Conservation (phyloP, 495 filamentous ascomycete genomes). For the Mytilinidion resinicola region DNA sequence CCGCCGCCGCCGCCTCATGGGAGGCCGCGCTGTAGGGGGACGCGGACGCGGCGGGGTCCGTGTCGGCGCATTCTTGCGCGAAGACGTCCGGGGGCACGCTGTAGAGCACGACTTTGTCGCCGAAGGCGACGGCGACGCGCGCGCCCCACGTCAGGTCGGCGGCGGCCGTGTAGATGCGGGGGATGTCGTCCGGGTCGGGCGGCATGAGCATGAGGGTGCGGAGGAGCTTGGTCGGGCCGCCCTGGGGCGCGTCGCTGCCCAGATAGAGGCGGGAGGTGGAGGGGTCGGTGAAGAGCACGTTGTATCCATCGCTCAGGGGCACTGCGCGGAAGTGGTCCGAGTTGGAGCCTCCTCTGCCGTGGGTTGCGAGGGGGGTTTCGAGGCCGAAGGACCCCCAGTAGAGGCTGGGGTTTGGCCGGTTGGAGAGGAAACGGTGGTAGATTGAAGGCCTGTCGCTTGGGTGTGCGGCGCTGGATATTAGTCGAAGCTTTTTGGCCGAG, state of each 20-base stretch:
- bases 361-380: constrained; percentile 3
- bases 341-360: constrained; percentile 20
- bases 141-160: constrained; percentile 56
- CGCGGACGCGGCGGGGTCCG: constrained; percentile 18
- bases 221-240: constrained; percentile 46
- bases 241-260: constrained; percentile 59
- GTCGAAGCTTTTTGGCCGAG: constrained; percentile 50
- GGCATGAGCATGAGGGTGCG: constrained; percentile 44
- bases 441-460: constrained; percentile 19
- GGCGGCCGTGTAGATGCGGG: constrained; percentile 50
- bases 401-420: constrained; percentile 10
- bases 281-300: constrained; percentile 66
- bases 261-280: constrained; percentile 54
- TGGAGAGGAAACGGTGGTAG: constrained; percentile 13
- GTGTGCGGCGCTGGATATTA: constrained; percentile 62
- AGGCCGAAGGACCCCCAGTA: constrained; percentile 18
- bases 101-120: constrained; percentile 52
- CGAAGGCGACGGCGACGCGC: constrained; percentile 56
- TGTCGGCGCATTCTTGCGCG: constrained; percentile 19
- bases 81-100: constrained; percentile 59
- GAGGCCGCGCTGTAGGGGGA: no score
- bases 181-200: constrained; percentile 23
- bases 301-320: constrained; percentile 62
- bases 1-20: background rate
- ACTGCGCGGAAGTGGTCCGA: constrained; percentile 63